Percentiles rank a stretch among this genome's conserved stretches.
Conservation (phyloP, 1,284 basidiomycete genomes). For the Rhodotorula sp. region DNA sequence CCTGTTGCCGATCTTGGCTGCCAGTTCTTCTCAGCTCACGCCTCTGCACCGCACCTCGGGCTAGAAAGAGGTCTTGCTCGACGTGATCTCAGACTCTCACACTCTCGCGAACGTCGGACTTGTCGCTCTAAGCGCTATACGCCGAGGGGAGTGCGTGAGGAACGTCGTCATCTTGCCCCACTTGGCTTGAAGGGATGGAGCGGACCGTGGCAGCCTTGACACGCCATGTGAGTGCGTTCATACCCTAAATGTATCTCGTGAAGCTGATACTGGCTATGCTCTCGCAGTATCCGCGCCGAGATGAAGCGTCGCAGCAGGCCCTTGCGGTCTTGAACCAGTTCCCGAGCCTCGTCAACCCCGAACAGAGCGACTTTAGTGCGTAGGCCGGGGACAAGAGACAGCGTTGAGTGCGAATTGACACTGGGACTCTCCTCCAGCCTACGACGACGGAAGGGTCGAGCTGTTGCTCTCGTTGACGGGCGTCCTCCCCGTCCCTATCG, state of each 20-base stretch:
- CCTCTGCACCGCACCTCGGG: too few species aligned
- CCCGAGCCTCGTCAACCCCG: slow-evolving; percentile 25
- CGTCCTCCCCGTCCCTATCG: slow-evolving; percentile 78
- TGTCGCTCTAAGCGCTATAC: background rate
- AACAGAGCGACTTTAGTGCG: slow-evolving; percentile 36
- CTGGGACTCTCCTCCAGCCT: background rate
- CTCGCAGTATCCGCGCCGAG: slow-evolving; percentile 32
- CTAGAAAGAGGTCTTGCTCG: too few species aligned
- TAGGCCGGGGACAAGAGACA: accelerated
- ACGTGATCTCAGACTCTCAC: too few species aligned
- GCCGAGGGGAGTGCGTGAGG: background rate
- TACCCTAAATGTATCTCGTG: background rate
- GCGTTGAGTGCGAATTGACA: background rate
- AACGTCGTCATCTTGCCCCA: slow-evolving; percentile 4
- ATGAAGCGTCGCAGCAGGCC: slow-evolving; percentile 24
- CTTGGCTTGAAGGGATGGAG: background rate
- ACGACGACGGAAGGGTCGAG: slow-evolving; percentile 87
- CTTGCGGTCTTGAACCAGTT: slow-evolving; percentile 21
- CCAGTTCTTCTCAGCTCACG: too few species aligned
- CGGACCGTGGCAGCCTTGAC: slow-evolving; percentile 4
- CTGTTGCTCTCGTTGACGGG: slow-evolving; percentile 87
- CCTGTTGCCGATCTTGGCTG: too few species aligned
- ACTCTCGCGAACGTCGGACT: background rate
- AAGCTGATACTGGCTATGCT: background rate
- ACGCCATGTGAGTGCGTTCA: background rate